Percentiles rank a stretch among this genome's conserved stretches.
These are phyloP conservation scores for Aspergillus melleus DNA, from an alignment of 2,329 filamentous ascomycete species.

Conservation along the genomic window DNA sequence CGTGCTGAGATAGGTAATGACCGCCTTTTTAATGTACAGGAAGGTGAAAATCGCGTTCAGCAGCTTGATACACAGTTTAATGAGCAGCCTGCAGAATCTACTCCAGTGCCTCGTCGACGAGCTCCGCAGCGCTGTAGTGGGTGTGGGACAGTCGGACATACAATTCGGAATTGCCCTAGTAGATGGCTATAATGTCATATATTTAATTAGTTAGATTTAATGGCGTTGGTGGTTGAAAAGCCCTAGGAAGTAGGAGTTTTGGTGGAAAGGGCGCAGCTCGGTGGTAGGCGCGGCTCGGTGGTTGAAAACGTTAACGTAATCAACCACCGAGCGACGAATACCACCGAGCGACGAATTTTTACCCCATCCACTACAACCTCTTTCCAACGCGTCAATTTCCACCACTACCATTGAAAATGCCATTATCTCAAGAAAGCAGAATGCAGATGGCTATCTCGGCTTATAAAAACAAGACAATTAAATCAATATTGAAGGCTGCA, in stretches of 20 bases:
- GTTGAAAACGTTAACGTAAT: no score
- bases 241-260: not conserved
- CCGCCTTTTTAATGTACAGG: not conserved
- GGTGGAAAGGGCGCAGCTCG: not conserved
- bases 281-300: not conserved
- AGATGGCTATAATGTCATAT: not conserved
- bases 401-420: no score
- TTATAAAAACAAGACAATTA: no score
- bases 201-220: not conserved
- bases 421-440: no score
- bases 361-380: no score
- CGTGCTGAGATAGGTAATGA: not conserved
- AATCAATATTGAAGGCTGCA: no score
- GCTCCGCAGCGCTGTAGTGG: not conserved
- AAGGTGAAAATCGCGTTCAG: not conserved
- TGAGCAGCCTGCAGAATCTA: not conserved
- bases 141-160: not conserved
- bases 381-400: no score
- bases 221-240: not conserved
- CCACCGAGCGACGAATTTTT: no score
- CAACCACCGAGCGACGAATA: no score
- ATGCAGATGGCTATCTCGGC: no score
- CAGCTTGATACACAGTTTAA: constrained; percentile 4
- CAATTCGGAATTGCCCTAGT: not conserved
- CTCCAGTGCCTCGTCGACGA: not conserved